Percentiles rank a stretch among this genome's conserved stretches.
These are phyloP conservation scores for Leccinum laetum DNA, from an alignment of 1,284 basidiomycete species.

Conservation along the genomic window DNA sequence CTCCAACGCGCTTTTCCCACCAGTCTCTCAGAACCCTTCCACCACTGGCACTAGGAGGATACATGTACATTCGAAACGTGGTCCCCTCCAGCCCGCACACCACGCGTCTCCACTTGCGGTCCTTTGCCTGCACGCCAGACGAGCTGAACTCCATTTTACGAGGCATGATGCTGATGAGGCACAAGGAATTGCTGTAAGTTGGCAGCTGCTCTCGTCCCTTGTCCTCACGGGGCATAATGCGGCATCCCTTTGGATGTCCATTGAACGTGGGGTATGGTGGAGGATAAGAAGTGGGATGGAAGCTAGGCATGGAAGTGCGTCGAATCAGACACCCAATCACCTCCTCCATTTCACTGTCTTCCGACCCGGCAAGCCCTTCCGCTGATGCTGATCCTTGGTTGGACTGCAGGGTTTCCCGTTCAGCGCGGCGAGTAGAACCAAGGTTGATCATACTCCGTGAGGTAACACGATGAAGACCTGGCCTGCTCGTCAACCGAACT, in stretches of 20 bases:
- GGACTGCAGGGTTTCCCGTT: conserved; percentile 13
- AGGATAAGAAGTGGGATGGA: conserved; percentile 31
- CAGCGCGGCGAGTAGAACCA: conserved; percentile 24
- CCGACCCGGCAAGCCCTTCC: conserved; percentile 17
- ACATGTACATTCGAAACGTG: conserved; percentile 81
- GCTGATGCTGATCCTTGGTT: conserved; percentile 10
- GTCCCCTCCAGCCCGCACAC: conserved; percentile 96
- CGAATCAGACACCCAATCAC: conserved; percentile 28
- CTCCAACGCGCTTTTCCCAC: conserved; percentile 78
- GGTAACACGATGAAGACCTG: conserved; percentile 32
- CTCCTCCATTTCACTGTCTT: conserved; percentile 21
- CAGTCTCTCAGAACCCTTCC: conserved; percentile 59
- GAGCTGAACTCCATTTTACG: conserved; percentile 93
- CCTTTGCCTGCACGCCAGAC: conserved; percentile 85
- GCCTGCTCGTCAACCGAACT: conserved; percentile 19
- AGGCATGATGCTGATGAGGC: conserved; percentile 84
- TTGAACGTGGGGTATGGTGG: conserved; percentile 36
- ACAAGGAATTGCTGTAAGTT: conserved; percentile 79
- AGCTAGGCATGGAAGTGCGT: conserved; percentile 35
- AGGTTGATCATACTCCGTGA: conserved; percentile 54
- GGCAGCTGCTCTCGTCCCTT: conserved; percentile 88
- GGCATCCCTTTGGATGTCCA: conserved; percentile 22
- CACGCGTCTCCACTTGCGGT: conserved; percentile 89
- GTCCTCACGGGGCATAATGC: conserved; percentile 14
- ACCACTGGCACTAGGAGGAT: conserved; percentile 47